Percentiles rank a stretch among this genome's conserved stretches.
Conservation (phyloP, 1,284 basidiomycete genomes). For the Bjerkandera adusta region DNA sequence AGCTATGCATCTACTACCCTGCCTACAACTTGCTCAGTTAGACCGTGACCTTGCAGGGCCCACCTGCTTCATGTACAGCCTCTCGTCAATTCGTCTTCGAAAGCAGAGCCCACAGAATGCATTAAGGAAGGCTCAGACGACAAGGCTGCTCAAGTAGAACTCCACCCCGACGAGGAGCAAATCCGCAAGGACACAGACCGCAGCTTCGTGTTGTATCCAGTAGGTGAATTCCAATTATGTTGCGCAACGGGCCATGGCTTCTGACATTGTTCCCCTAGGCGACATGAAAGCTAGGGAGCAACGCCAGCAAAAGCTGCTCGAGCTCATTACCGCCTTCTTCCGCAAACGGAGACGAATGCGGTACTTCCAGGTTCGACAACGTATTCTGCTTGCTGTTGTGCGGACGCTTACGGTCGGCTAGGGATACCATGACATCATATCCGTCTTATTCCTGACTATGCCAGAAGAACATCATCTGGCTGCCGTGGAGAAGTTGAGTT, state of each 20-base stretch:
- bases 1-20: constrained; percentile 19
- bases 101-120: constrained; percentile 5
- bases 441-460: constrained; percentile 83
- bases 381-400: not conserved
- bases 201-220: constrained; percentile 87
- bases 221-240: constrained; percentile 53
- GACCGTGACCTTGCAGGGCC: constrained; percentile 18
- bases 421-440: constrained; percentile 93
- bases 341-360: constrained; percentile 68
- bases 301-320: constrained; percentile 68
- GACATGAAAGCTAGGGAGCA: constrained; percentile 34
- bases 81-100: constrained; percentile 29
- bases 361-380: constrained; percentile 76
- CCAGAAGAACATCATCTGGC: constrained; percentile 55
- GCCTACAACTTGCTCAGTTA: constrained; percentile 17
- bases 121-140: constrained; percentile 9
- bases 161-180: constrained; percentile 81
- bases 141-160: constrained; percentile 17
- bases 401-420: constrained; percentile 26
- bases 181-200: constrained; percentile 85
- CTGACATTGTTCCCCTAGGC: constrained; percentile 7
- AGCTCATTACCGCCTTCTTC: constrained; percentile 77
- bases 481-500: constrained; percentile 70
- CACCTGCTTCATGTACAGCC: constrained; percentile 31
- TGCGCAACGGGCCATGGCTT: constrained; percentile 16